phyloP scores from a whole-genome alignment of 306 rosid species.

The Pterocarpus santalinus region DNA sequence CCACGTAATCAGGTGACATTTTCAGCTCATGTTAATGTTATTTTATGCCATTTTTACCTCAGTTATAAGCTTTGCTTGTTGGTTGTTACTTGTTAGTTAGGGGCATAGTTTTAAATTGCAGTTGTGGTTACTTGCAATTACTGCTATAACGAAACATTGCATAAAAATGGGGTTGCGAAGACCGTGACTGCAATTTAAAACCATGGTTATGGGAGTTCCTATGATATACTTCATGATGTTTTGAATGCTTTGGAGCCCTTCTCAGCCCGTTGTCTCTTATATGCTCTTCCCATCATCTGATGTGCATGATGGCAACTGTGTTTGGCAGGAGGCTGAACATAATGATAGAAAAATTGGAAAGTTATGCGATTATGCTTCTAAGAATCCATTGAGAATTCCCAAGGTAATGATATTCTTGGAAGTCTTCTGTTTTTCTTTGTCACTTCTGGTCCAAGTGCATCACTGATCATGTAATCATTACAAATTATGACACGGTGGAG shows the following conservation, averaged over 20 bases:
- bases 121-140: background rate
- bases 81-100: background rate
- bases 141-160: background rate
- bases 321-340: constrained; percentile 56
- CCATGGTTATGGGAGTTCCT: background rate
- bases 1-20: constrained; percentile 82
- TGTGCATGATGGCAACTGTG: constrained; percentile 34
- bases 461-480: background rate
- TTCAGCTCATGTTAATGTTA: constrained; percentile 23
- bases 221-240: background rate
- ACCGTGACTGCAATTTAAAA: background rate
- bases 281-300: constrained; percentile 19
- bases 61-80: constrained; percentile 26
- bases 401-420: constrained; percentile 46
- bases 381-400: constrained; percentile 62
- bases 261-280: background rate
- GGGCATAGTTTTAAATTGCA: background rate
- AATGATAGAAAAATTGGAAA: constrained; percentile 65
- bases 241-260: constrained; percentile 30
- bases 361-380: constrained; percentile 61
- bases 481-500: constrained; percentile 19
- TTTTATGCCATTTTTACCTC: background rate
- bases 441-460: background rate
- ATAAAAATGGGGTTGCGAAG: background rate
- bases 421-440: constrained; percentile 37